Conservation (phyloP, 108 stramenopile genomes). For the Chaetoceros muelleri region DNA sequence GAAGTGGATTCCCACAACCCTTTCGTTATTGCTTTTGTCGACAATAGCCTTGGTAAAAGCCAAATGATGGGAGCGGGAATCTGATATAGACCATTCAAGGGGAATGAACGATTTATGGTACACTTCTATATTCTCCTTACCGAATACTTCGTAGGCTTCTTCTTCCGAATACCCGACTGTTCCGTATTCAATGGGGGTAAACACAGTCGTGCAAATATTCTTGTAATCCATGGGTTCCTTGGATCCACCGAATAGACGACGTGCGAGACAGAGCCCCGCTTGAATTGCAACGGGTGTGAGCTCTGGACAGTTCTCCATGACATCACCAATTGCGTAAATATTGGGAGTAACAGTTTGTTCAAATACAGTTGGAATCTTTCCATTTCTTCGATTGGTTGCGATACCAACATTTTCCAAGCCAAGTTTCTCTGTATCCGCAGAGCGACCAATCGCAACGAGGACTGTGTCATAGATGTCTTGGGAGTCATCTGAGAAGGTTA, state of each 20-base stretch:
- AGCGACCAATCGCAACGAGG: slow-evolving; percentile 87
- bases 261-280: slow-evolving; percentile 81
- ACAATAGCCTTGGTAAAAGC: slow-evolving; percentile 91
- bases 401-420: slow-evolving; percentile 76
- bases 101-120: slow-evolving; percentile 92
- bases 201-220: slow-evolving; percentile 92
- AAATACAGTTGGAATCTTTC: slow-evolving; percentile 64
- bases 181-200: slow-evolving; percentile 96
- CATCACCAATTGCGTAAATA: slow-evolving; percentile 97
- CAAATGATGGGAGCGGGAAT: slow-evolving; percentile 34
- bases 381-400: slow-evolving; percentile 53
- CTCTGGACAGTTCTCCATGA: slow-evolving; percentile 93
- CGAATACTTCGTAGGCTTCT: slow-evolving; percentile 75
- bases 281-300: slow-evolving; percentile 97
- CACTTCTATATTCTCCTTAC: slow-evolving; percentile 77
- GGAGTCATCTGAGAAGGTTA: slow-evolving; percentile 77
- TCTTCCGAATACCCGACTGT: slow-evolving; percentile 93
- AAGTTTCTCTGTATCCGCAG: slow-evolving; percentile 80
- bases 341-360: slow-evolving; percentile 88
- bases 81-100: slow-evolving; percentile 88
- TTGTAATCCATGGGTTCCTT: slow-evolving; percentile 86
- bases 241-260: slow-evolving; percentile 86
- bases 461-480: slow-evolving; percentile 81
- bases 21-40: slow-evolving; percentile 42
- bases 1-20: slow-evolving; percentile 94